phyloP scores from a whole-genome alignment of 225 moss, liverwort and hornwort species.

The Polytrichum formosum region DNA sequence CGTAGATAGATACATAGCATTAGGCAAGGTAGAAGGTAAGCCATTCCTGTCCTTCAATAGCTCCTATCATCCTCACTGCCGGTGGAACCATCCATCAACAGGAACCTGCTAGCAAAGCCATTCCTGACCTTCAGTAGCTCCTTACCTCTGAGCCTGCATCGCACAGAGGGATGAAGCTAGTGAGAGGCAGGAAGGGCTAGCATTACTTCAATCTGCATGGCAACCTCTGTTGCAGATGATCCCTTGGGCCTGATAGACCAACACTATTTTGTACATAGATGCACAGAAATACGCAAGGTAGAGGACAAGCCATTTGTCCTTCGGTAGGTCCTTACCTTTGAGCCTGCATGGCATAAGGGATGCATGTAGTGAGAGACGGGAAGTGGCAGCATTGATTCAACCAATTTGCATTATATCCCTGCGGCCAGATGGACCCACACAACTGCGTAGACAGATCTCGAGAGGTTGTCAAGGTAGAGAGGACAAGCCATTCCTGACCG shows the following conservation, averaged over 20 bases:
- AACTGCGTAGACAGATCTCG: too few species aligned
- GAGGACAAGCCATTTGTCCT: constrained; percentile 7
- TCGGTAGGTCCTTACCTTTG: neutral
- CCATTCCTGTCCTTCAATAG: neutral
- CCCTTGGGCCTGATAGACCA: too few species aligned
- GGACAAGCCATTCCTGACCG: too few species aligned
- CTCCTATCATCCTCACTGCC: neutral
- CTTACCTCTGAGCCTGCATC: constrained; percentile 4
- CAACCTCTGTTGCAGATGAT: too few species aligned
- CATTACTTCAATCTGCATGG: neutral
- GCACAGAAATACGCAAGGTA: too few species aligned
- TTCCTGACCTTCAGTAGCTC: constrained; percentile 9
- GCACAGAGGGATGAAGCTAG: constrained; percentile 11
- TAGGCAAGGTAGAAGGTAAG: too few species aligned
- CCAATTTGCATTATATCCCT: too few species aligned
- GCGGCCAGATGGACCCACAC: too few species aligned
- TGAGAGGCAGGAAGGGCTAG: constrained; percentile 11
- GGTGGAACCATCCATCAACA: too few species aligned
- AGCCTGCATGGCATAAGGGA: constrained; percentile 1
- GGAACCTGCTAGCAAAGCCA: neutral
- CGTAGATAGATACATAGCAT: too few species aligned
- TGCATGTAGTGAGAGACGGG: constrained; percentile 4
- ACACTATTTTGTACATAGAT: too few species aligned
- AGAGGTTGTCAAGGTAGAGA: too few species aligned
- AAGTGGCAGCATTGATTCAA: neutral